These are phyloP conservation scores for Luffa acutangula DNA, from an alignment of 306 rosid genomes.

Conservation along the genomic window DNA sequence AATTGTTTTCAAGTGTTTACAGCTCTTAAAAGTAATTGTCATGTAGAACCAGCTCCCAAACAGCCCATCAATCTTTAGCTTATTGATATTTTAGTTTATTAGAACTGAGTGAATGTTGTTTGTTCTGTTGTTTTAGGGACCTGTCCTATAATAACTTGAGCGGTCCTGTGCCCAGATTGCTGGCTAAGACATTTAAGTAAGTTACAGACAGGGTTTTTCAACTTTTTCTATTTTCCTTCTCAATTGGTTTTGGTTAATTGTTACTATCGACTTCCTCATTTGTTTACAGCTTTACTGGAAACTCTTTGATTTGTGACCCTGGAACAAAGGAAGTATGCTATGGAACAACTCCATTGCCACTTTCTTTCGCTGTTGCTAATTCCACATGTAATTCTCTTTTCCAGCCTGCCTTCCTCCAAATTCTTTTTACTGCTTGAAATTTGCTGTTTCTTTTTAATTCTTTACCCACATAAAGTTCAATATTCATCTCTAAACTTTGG, in stretches of 20 bases:
- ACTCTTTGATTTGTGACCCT: constrained; percentile 59
- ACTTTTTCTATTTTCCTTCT: not conserved
- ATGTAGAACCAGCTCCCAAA: not conserved
- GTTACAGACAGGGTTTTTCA: constrained; percentile 13
- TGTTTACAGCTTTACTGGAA: constrained; percentile 58
- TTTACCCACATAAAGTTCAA: not conserved
- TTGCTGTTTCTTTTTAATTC: not conserved
- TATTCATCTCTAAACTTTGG: not conserved
- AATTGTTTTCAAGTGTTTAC: not conserved
- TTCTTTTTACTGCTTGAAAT: not conserved
- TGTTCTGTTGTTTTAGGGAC: constrained; percentile 45
- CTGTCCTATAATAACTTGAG: constrained; percentile 68
- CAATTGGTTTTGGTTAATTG: not conserved
- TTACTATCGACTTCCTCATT: constrained; percentile 9
- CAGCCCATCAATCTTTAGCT: not conserved
- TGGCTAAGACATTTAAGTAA: constrained; percentile 78
- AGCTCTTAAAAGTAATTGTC: constrained; percentile 7
- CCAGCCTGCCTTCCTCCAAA: not conserved
- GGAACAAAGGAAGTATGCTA: constrained; percentile 48
- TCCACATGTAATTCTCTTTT: constrained; percentile 49
- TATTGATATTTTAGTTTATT: not conserved
- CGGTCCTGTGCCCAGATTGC: constrained; percentile 57
- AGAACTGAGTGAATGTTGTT: not conserved
- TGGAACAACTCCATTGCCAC: constrained; percentile 29
- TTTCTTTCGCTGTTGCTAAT: constrained; percentile 25